These are phyloP conservation scores for Xylariales sp. DNA, from an alignment of 2,329 filamentous ascomycete species.

Conservation along the genomic window DNA sequence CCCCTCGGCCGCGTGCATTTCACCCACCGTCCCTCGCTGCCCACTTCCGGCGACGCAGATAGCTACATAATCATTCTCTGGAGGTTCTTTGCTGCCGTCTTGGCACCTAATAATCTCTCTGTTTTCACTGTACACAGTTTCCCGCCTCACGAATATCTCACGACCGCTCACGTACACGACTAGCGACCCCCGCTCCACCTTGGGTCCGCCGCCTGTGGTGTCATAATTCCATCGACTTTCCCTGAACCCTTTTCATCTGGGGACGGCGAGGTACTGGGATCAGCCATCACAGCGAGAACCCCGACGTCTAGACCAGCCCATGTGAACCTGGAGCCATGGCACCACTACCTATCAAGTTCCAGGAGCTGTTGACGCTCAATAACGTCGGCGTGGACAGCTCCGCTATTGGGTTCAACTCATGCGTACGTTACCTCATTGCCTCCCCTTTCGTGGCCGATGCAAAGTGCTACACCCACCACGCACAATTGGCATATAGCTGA, in stretches of 20 bases:
- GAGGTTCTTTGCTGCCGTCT: conserved; percentile 11
- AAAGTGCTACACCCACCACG: too few relatives aligned
- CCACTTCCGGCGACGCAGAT: conserved; percentile 10
- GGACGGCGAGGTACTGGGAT: background rate
- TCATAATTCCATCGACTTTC: too few relatives aligned
- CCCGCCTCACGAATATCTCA: conserved; percentile 2
- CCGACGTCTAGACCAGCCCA: conserved; percentile 8
- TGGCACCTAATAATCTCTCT: conserved; percentile 5
- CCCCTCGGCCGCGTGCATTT: conserved; percentile 13
- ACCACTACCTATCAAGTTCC: conserved; percentile 86
- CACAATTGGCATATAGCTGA: conserved; percentile 9
- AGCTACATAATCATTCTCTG: conserved; percentile 16
- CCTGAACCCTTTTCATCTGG: too few relatives aligned
- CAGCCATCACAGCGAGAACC: background rate
- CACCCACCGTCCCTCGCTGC: conserved; percentile 12
- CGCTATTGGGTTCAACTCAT: conserved; percentile 80
- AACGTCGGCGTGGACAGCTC: conserved; percentile 40
- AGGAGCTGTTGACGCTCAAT: conserved; percentile 73
- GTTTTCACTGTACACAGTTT: conserved; percentile 6
- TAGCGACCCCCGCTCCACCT: too few relatives aligned
- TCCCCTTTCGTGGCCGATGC: too few relatives aligned
- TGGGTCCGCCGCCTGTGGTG: conserved; percentile 4
- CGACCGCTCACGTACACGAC: background rate
- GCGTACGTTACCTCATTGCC: conserved; percentile 51
- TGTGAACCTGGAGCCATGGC: conserved; percentile 44